These are phyloP conservation scores for Pyrenula aspistea DNA, from an alignment of 495 filamentous ascomycete genomes.

Conservation along the genomic window DNA sequence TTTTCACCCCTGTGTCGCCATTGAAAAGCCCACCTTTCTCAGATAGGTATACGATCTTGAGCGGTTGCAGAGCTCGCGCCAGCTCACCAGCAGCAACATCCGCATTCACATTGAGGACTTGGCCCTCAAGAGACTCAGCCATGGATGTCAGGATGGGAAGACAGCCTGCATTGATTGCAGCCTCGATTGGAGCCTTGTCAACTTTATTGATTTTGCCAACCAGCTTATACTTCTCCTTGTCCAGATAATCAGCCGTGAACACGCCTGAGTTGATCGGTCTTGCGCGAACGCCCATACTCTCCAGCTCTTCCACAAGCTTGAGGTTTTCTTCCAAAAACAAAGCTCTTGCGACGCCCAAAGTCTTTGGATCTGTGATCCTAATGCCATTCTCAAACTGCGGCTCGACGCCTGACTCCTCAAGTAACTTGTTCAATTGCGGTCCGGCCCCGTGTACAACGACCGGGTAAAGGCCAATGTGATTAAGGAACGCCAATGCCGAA, in stretches of 20 bases:
- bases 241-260: slow-evolving; percentile 87
- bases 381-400: slow-evolving; percentile 96
- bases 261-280: slow-evolving; percentile 88
- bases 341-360: slow-evolving; percentile 75
- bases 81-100: slow-evolving; percentile 93
- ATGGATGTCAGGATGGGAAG: slow-evolving; percentile 93
- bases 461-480: slow-evolving; percentile 90
- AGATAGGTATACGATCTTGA: slow-evolving; percentile 97
- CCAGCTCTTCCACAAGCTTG: slow-evolving; percentile 84
- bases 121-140: slow-evolving; percentile 87
- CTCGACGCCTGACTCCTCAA: slow-evolving; percentile 86
- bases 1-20: slow-evolving; percentile 86
- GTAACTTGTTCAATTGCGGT: slow-evolving; percentile 87
- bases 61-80: slow-evolving; percentile 75
- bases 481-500: slow-evolving; percentile 78
- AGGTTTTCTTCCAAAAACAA: slow-evolving; percentile 94
- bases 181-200: slow-evolving; percentile 82
- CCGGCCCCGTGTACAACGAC: slow-evolving; percentile 96
- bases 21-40: slow-evolving; percentile 97
- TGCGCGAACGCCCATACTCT: slow-evolving; percentile 82
- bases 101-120: slow-evolving; percentile 95
- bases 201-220: slow-evolving; percentile 94
- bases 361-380: slow-evolving; percentile 91
- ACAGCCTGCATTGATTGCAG: slow-evolving; percentile 82
- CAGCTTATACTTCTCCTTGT: slow-evolving; percentile 87